Evolutionary conservation across 2,329 filamentous ascomycete species (phyloP).

Genomic region (Fusarium annulatum): DNA sequence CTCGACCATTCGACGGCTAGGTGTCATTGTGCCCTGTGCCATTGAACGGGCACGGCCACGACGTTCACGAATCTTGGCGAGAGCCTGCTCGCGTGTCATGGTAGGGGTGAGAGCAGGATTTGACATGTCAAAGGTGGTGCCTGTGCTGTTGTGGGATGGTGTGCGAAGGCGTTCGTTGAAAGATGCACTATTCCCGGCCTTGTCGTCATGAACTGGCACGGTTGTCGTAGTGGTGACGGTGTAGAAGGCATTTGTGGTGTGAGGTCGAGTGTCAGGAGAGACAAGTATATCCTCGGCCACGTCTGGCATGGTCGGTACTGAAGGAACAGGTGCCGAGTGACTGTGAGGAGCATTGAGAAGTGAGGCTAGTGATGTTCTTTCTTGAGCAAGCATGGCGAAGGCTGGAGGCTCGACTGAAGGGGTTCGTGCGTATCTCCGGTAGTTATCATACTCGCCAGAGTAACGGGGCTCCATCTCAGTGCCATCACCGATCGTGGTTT

Average conservation of each 20-base stretch:
- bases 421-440: constrained; percentile 64
- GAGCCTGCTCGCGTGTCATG: constrained; percentile 78
- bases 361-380: constrained; percentile 69
- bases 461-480: constrained; percentile 48
- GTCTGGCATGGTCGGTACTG: constrained; percentile 53
- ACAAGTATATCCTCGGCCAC: constrained; percentile 25
- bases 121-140: constrained; percentile 60
- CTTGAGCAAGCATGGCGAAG: constrained; percentile 64
- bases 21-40: constrained; percentile 69
- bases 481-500: constrained; percentile 32
- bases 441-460: constrained; percentile 49
- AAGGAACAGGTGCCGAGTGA: constrained; percentile 49
- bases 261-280: constrained; percentile 52
- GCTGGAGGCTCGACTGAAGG: constrained; percentile 71
- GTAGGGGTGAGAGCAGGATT: constrained; percentile 72
- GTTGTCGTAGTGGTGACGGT: constrained; percentile 62
- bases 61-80: constrained; percentile 79
- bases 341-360: constrained; percentile 67
- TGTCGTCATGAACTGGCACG: constrained; percentile 63
- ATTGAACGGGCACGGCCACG: constrained; percentile 77
- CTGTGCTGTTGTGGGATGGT: constrained; percentile 53
- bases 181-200: constrained; percentile 51
- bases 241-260: constrained; percentile 61
- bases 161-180: constrained; percentile 59
- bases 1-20: constrained; percentile 66